A percentile compares a stretch with the other conserved stretches of the same genome.
phyloP scores from a whole-genome alignment of 2,329 filamentous ascomycete genomes.

The Cladosporium colombiae region DNA sequence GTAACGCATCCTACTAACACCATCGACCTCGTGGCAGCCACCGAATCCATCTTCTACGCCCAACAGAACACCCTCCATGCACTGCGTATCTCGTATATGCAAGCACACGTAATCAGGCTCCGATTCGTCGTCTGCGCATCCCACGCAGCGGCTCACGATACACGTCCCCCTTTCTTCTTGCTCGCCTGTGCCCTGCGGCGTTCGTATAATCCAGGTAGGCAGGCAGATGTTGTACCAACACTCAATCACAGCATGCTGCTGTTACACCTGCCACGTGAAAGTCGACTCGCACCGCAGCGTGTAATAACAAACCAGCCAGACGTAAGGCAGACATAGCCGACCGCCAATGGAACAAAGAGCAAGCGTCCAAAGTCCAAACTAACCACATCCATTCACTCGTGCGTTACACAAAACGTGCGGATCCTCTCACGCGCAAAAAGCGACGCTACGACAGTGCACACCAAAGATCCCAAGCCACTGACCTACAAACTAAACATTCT shows the following conservation, averaged over 20 bases:
- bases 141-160: background rate
- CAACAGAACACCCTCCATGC: background rate
- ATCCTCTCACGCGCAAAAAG: background rate
- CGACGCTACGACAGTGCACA: background rate
- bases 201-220: background rate
- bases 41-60: background rate
- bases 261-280: constrained; percentile 2
- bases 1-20: background rate
- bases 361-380: background rate
- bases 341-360: constrained; percentile 1
- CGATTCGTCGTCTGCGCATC: background rate
- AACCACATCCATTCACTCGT: background rate
- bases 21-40: constrained; percentile 17
- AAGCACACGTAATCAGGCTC: background rate
- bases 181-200: background rate
- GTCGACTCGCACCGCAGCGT: background rate
- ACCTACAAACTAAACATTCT: background rate
- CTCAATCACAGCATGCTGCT: background rate
- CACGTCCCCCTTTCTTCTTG: background rate
- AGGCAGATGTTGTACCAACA: constrained; percentile 1
- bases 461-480: background rate
- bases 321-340: background rate
- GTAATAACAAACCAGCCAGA: background rate
- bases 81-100: background rate
- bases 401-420: background rate